These are phyloP conservation scores for Boletus sensibilis DNA, from an alignment of 768 basidiomycete genomes.

Conservation along the genomic window DNA sequence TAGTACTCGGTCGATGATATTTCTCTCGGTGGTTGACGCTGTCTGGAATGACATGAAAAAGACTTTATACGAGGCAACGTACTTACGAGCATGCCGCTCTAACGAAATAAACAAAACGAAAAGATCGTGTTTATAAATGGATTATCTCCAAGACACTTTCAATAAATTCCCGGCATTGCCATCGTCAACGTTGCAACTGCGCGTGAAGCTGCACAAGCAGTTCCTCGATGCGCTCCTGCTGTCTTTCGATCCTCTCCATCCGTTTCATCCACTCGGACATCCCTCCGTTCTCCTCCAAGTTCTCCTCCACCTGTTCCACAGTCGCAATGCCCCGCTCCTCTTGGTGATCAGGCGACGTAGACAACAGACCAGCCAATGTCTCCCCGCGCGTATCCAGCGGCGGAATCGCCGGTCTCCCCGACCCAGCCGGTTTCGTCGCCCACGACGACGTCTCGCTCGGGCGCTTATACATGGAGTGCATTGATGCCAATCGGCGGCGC, in stretches of 20 bases:
- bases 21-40: not conserved
- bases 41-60: conserved; percentile 1
- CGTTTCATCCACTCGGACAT: conserved; percentile 32
- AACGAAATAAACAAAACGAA: too few relatives aligned
- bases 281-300: conserved; percentile 26
- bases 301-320: conserved; percentile 30
- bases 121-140: not conserved
- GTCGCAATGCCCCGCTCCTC: conserved; percentile 17
- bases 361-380: conserved; percentile 18
- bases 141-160: not conserved
- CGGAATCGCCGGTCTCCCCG: conserved; percentile 15
- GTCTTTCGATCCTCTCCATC: conserved; percentile 42
- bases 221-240: conserved; percentile 49
- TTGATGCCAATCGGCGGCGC: conserved; percentile 40
- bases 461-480: conserved; percentile 23
- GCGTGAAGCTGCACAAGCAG: conserved; percentile 38
- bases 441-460: conserved; percentile 12
- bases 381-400: conserved; percentile 27
- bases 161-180: not conserved
- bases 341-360: conserved; percentile 29
- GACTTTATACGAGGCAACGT: not conserved
- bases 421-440: not conserved
- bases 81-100: too few relatives aligned
- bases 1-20: conserved; percentile 1
- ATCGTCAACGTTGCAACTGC: conserved; percentile 12